Percentiles rank a stretch among this genome's conserved stretches.
phyloP scores from a whole-genome alignment of 208 protist species.

The Blastocrithidia nonstop region DNA sequence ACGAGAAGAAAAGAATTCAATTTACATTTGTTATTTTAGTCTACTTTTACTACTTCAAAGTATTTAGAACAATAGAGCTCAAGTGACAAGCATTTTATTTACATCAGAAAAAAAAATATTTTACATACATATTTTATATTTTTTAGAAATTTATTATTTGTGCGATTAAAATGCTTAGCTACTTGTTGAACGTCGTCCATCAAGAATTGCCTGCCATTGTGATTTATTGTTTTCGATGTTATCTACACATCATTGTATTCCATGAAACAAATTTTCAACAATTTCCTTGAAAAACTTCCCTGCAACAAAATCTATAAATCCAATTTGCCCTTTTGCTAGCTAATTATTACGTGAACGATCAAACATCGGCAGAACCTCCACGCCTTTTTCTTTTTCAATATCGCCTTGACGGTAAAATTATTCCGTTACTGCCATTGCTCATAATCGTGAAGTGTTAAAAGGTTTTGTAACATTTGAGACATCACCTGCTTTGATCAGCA shows the following conservation, averaged over 20 bases:
- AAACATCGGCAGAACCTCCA: constrained; percentile 75
- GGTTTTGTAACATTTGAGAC: constrained; percentile 80
- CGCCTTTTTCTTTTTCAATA: constrained; percentile 75
- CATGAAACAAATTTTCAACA: constrained; percentile 25
- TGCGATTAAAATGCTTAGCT: too few relatives aligned
- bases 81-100: too few relatives aligned
- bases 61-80: too few relatives aligned
- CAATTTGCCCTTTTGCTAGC: constrained; percentile 73
- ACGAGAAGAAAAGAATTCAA: too few relatives aligned
- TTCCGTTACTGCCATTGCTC: constrained; percentile 75
- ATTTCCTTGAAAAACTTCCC: constrained; percentile 68
- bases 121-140: too few relatives aligned
- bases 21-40: too few relatives aligned
- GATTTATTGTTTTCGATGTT: constrained; percentile 36
- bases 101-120: too few relatives aligned
- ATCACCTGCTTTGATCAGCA: constrained; percentile 69
- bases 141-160: too few relatives aligned
- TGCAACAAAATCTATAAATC: constrained; percentile 77
- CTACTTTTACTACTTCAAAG: too few relatives aligned
- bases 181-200: too few relatives aligned
- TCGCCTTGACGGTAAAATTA: constrained; percentile 83
- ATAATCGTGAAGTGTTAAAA: constrained; percentile 65
- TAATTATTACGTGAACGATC: constrained; percentile 71
- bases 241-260: constrained; percentile 74
- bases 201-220: constrained; percentile 50